These are phyloP conservation scores for Xylaria venustula DNA, from an alignment of 495 filamentous ascomycete species.

Conservation along the genomic window DNA sequence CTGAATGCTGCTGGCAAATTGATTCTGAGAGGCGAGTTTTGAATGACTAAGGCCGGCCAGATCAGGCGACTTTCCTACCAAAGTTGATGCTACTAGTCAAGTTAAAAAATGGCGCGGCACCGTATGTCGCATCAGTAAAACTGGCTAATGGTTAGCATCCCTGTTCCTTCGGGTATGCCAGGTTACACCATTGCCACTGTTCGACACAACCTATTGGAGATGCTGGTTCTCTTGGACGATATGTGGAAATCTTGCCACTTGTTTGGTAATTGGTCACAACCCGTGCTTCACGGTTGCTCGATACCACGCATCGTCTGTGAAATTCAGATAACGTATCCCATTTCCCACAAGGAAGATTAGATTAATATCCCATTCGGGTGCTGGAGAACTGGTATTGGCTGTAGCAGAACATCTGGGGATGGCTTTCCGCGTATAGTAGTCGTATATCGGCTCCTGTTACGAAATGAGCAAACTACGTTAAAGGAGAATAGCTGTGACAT, in stretches of 20 bases:
- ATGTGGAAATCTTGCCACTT: not conserved
- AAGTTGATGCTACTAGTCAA: not conserved
- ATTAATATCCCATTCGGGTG: not conserved
- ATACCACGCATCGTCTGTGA: slow-evolving; percentile 1
- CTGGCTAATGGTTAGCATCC: not conserved
- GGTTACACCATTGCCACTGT: not conserved
- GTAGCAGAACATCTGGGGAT: not conserved
- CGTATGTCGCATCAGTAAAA: not conserved
- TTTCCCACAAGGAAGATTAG: not conserved
- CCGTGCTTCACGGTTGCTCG: not conserved
- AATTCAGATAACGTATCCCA: not conserved
- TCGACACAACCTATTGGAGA: not conserved
- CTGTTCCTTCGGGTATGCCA: not conserved
- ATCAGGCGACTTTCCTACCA: not conserved
- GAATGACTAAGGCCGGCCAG: not conserved
- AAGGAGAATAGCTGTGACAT: too few species aligned
- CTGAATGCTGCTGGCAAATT: not conserved
- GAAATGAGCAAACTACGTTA: too few species aligned
- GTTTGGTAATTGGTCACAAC: not conserved
- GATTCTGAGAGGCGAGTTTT: not conserved
- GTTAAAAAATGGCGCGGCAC: not conserved
- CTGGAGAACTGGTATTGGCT: not conserved
- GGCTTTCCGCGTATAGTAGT: not conserved
- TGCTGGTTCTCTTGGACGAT: not conserved
- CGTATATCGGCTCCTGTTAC: too few species aligned